phyloP scores from a whole-genome alignment of 495 filamentous ascomycete species.

The Annulohypoxylon stygium region DNA sequence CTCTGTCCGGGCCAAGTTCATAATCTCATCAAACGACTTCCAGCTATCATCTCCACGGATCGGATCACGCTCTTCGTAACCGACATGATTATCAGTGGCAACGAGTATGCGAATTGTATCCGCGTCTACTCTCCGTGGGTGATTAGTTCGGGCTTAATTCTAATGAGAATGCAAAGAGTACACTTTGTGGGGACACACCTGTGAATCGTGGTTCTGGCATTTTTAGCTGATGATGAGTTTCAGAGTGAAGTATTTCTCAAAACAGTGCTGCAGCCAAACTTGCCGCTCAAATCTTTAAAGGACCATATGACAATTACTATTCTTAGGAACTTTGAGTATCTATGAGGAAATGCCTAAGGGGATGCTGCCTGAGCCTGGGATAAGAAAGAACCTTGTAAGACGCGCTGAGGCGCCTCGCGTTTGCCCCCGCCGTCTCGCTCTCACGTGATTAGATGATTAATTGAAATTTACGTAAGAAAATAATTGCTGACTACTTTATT shows the following conservation, averaged over 20 bases:
- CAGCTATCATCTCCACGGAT: constrained; percentile 97
- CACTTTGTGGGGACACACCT: constrained; percentile 29
- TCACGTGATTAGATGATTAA: constrained; percentile 34
- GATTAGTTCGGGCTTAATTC: not conserved
- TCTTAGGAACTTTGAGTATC: not conserved
- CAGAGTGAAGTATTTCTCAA: not conserved
- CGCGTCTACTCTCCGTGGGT: constrained; percentile 63
- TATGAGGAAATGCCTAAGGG: not conserved
- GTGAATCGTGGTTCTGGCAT: constrained; percentile 42
- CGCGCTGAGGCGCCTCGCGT: constrained; percentile 42
- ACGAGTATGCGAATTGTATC: constrained; percentile 97
- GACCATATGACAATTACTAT: constrained; percentile 5
- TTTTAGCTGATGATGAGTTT: not conserved
- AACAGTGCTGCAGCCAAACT: constrained; percentile 6
- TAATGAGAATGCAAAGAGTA: not conserved
- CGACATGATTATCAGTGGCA: constrained; percentile 97
- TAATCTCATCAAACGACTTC: constrained; percentile 95
- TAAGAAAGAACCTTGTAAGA: constrained; percentile 8
- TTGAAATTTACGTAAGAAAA: not conserved
- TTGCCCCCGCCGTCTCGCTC: constrained; percentile 35
- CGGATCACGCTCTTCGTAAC: constrained; percentile 92
- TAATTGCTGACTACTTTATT: not conserved
- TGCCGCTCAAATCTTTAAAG: not conserved
- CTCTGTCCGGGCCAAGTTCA: constrained; percentile 85
- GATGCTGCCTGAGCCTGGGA: constrained; percentile 1